phyloP scores from a whole-genome alignment of 2,329 filamentous ascomycete genomes.

The Cladosporium sp. region DNA sequence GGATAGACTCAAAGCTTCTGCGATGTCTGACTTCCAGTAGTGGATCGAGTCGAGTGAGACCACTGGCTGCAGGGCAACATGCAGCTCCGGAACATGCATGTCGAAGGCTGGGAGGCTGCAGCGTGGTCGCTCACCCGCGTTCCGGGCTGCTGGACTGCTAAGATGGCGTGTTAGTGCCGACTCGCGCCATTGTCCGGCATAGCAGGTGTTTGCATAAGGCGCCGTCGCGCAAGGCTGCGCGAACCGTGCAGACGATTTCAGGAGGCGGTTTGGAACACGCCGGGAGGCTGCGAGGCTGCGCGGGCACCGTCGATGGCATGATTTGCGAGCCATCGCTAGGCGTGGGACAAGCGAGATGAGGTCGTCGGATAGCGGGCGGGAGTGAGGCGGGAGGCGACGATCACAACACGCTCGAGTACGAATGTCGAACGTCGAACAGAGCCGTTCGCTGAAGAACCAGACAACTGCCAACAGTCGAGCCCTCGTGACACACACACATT shows the following conservation, averaged over 20 bases:
- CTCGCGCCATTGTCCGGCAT: neutral
- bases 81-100: conserved; percentile 8
- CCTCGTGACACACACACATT: neutral
- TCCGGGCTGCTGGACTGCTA: neutral
- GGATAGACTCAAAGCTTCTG: neutral
- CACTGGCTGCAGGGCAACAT: neutral
- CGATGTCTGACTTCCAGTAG: neutral
- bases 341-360: conserved; percentile 3
- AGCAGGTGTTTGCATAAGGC: neutral
- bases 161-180: conserved; percentile 4
- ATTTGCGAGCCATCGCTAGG: neutral
- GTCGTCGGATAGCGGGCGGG: neutral
- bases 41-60: conserved; percentile 1
- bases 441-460: conserved; percentile 12
- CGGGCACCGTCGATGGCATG: neutral
- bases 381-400: neutral
- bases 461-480: neutral
- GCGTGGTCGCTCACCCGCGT: conserved; percentile 3
- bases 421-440: neutral
- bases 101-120: conserved; percentile 4
- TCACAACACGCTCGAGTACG: neutral
- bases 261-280: neutral
- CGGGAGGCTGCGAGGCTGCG: too few species aligned
- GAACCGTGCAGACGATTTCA: conserved; percentile 1
- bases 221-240: neutral